phyloP scores from a whole-genome alignment of 2,329 filamentous ascomycete genomes.

The Ilyonectria robusta region DNA sequence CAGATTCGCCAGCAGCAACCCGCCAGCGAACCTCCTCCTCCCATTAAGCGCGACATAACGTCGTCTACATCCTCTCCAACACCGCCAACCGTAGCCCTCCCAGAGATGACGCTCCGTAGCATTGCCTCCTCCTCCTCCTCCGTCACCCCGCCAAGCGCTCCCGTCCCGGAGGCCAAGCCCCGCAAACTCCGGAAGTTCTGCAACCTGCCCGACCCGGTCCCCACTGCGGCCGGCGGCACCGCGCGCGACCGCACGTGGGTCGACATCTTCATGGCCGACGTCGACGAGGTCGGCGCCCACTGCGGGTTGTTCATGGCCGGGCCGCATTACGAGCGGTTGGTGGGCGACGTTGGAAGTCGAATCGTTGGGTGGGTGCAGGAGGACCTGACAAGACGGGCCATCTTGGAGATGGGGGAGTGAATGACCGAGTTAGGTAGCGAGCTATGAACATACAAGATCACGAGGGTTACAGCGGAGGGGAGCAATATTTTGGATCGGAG shows the following conservation, averaged over 20 bases:
- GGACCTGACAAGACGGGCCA: conserved; percentile 63
- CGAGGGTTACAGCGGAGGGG: neutral
- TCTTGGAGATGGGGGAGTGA: conserved; percentile 46
- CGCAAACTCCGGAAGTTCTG: conserved; percentile 83
- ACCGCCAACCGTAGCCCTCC: neutral
- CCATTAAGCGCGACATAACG: neutral
- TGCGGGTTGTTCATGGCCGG: conserved; percentile 84
- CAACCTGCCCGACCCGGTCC: conserved; percentile 69
- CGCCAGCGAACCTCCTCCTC: neutral
- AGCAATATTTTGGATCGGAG: neutral
- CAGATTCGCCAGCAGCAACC: conserved; percentile 31
- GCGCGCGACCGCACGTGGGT: conserved; percentile 81
- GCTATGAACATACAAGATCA: neutral
- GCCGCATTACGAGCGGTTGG: conserved; percentile 80
- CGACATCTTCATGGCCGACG: conserved; percentile 82
- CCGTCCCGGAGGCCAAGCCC: conserved; percentile 46
- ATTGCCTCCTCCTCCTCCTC: conserved; percentile 7
- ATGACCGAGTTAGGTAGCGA: neutral
- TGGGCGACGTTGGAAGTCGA: conserved; percentile 79
- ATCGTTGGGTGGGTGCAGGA: conserved; percentile 80
- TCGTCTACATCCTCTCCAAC: neutral
- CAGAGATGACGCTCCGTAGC: neutral
- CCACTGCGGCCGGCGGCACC: conserved; percentile 59
- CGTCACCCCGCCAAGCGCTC: neutral
- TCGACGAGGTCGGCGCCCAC: conserved; percentile 90